Evolutionary conservation across 148 eudicot genomes (phyloP), one percentile per base, ranked within the genome.

Genomic region (Chenopodium quinoa): DNA sequence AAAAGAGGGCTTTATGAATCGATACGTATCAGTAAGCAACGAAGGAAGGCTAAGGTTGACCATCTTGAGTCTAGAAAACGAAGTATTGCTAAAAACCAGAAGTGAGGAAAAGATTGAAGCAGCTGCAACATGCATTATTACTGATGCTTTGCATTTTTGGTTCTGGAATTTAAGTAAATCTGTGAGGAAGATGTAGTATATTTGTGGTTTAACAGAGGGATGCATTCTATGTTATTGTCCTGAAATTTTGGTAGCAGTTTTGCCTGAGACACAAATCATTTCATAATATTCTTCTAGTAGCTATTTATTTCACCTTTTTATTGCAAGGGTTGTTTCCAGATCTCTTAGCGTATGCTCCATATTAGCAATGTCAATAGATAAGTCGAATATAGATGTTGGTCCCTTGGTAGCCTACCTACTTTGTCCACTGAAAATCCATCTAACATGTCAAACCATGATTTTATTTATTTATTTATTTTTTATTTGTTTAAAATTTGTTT

Each of bases 1-100:
- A 84, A 85, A 83, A 87, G 89, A 72, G 86, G 83, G 27, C 90
- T 96, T 20, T 69, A 71, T 16, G 81, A 92, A 52, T 91, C 98
- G 19, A 90, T 92, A 75, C 52, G 84, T 87, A 90, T 87, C 19
- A 82, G 88, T 77, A 80, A 87, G 17, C n/a, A 86, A 76, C 86
- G 89, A 60, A 91, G 92, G 82, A 64, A 65, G 48, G 89, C 84
- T 48, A 37, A 70, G 40, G 76, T 82, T 77, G 84, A 82, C 0
- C 79, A 46, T 50, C 83, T 96, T 63, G 75, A 86, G 82, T 79
- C 87, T 64, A 86, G 94, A 75, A 93, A 89, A 87, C 87, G 75
- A 77, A 92, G 64, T 71, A 76, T 87, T 32, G 80, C 83, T 12
- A 83, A 79, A 54, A 77, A 47, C 46, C 75, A 79, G 50, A 77